Conservation (phyloP, 2,329 filamentous ascomycete genomes). For the Paramyrothecium roridum region DNA sequence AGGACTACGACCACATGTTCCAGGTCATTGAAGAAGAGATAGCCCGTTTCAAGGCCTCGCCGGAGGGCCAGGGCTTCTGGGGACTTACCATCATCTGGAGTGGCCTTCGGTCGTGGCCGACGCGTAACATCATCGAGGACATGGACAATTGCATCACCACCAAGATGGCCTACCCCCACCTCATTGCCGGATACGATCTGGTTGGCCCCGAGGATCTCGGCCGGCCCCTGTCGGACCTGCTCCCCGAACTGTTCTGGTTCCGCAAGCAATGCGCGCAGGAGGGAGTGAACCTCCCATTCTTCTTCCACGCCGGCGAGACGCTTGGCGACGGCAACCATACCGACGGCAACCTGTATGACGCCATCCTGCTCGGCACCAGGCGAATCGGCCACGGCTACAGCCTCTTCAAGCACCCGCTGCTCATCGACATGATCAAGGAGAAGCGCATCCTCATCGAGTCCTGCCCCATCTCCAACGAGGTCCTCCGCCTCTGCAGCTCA, state of each 20-base stretch:
- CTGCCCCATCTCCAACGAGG: conserved; percentile 89
- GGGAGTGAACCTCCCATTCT: conserved; percentile 82
- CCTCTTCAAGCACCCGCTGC: conserved; percentile 84
- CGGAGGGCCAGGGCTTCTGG: conserved; percentile 76
- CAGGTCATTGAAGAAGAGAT: conserved; percentile 75
- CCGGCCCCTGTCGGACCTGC: conserved; percentile 69
- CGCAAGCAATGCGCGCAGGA: conserved; percentile 77
- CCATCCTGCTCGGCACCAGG: conserved; percentile 79
- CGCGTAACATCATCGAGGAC: conserved; percentile 66
- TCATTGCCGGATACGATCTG: conserved; percentile 84
- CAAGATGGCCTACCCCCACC: conserved; percentile 73
- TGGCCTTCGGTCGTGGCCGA: conserved; percentile 60
- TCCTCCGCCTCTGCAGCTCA: conserved; percentile 73
- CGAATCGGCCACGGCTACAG: conserved; percentile 89
- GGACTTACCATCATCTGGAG: conserved; percentile 86
- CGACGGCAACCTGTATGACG: conserved; percentile 84
- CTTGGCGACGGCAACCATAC: conserved; percentile 71
- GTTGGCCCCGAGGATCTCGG: conserved; percentile 85
- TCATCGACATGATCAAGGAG: conserved; percentile 85
- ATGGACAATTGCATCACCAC: conserved; percentile 87
- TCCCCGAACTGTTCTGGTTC: conserved; percentile 92
- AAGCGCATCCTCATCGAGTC: conserved; percentile 85
- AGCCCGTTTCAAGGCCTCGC: conserved; percentile 66
- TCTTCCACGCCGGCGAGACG: conserved; percentile 91
- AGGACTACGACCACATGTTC: conserved; percentile 68